phyloP scores from a whole-genome alignment of 805 yeast genomes.

The Candida awuae region DNA sequence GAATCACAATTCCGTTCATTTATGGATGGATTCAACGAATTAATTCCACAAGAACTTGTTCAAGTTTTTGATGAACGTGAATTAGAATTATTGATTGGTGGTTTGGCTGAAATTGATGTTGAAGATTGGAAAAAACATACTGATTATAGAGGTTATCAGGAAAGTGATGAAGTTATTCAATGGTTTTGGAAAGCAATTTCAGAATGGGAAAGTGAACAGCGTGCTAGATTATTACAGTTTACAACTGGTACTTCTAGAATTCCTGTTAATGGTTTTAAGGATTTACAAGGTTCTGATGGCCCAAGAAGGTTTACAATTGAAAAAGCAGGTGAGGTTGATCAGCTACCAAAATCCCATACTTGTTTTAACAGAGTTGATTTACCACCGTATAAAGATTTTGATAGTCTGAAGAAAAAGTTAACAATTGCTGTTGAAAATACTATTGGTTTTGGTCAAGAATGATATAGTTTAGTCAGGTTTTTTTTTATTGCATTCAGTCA shows the following conservation, averaged over 20 bases:
- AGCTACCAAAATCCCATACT: conserved; percentile 94
- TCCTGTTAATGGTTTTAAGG: conserved; percentile 98
- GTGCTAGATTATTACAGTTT: conserved; percentile 90
- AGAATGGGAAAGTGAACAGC: conserved; percentile 94
- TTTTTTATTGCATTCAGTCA: not conserved
- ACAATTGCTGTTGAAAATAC: conserved; percentile 98
- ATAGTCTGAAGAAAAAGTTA: conserved; percentile 77
- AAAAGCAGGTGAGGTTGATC: conserved; percentile 90
- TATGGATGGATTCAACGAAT: conserved; percentile 93
- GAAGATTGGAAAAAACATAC: conserved; percentile 99
- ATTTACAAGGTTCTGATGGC: conserved; percentile 97
- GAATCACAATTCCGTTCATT: conserved; percentile 95
- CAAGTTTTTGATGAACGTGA: conserved; percentile 98
- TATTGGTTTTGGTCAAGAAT: conserved; percentile 98
- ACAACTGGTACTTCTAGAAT: conserved; percentile 99
- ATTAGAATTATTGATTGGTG: conserved; percentile 92
- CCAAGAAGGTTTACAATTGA: conserved; percentile 98
- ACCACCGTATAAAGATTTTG: conserved; percentile 86
- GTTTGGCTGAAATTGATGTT: conserved; percentile 94
- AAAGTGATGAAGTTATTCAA: conserved; percentile 90
- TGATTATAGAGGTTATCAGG: conserved; percentile 96
- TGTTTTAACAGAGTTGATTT: conserved; percentile 98
- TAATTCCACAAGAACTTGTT: conserved; percentile 93
- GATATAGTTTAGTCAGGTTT: conserved; percentile 10
- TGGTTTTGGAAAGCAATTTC: conserved; percentile 97